These are phyloP conservation scores for Medicago truncatula DNA, from an alignment of 306 rosid genomes.

Conservation along the genomic window MtrunA17r5.0-ANR NC_053047.1:8194501-8195000, in stretches of 20 bases:
- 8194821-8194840: slow-evolving; percentile 11
- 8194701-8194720: slow-evolving; percentile 74
- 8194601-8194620: background rate
- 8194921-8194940: background rate
- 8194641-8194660: slow-evolving; percentile 61
- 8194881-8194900: slow-evolving; percentile 89
- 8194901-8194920: slow-evolving; percentile 88
- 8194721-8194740: slow-evolving; percentile 66
- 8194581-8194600: background rate
- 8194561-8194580: background rate
- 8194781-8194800: background rate
- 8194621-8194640: background rate
- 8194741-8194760: slow-evolving; percentile 64
- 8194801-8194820: background rate
- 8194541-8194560: background rate
- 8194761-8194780: background rate
- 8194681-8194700: slow-evolving; percentile 80
- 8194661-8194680: slow-evolving; percentile 56
- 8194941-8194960: background rate
- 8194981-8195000: too few species aligned
- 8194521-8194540: background rate
- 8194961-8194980: background rate
- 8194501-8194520: background rate
- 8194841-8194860: slow-evolving; percentile 89
- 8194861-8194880: slow-evolving; percentile 64